Base-by-base conservation (phyloP, 148 eudicot species). In the Rhododendron williamsianum region DNA sequence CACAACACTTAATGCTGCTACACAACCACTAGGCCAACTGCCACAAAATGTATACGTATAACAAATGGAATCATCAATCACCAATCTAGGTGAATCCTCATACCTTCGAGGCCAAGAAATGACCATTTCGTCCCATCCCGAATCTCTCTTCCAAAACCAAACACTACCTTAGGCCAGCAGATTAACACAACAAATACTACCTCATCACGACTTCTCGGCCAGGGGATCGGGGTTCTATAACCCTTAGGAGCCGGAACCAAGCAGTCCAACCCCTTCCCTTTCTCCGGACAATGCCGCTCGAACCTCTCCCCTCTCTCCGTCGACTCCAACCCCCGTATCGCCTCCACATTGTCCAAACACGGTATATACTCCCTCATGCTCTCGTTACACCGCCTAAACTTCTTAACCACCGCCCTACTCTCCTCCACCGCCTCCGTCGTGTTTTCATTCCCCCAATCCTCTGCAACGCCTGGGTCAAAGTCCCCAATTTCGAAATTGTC, bases 171-270 rank as follows among this genome's bases (percentile, higher is more conserved):
- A 60, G 23, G 84, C 3, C 12, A 63, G 54, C 13, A 51, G 65
- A 58, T 58, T 58, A 19, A 21, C 25, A 58, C 35, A 33, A 60
- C 54, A 35, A 35, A 21, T 13, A 43, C 13, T 86, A 97, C 99
- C 98, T 97, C 99, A 63, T 94, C 96, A 0, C 96, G 93, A 85
- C 99, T 97, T 84, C 54, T 86, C 0, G 99, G 99, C 98, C 98
- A 95, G 0, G 98, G 93, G 21, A 97, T 93, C 0, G 95, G 95
- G n/a, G 85, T 80, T 81, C 85, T 90, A 76, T 97, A 97, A 45
- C 92, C 93, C 88, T 89, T 91, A 4, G 98, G 99, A 1, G 96
- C 84, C 12, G 94, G 96, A 80, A 97, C 87, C 89, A 97, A 85
- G 87, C 99, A 97, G 85, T 90, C 83, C 94, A 95, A 87, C 19